Base-by-base conservation (phyloP, 306 rosid genomes). In the Prinsepia uniflora region DNA sequence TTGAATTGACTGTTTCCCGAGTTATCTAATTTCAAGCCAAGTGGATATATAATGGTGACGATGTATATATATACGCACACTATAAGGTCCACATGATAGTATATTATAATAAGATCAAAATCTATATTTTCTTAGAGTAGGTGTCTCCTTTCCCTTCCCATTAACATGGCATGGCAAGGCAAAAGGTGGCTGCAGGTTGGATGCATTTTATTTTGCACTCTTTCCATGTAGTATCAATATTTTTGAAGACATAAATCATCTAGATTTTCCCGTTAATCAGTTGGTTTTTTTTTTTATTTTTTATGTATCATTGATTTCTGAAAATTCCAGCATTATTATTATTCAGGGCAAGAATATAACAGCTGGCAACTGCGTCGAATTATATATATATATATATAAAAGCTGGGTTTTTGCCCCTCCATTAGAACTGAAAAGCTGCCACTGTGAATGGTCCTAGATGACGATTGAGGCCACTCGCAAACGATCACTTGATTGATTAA, bases 121-220 rank as follows among this genome's bases (percentile, higher is more conserved):
- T 34, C 18, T 24, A 24, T 24, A 67, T 4, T 52, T 17, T 48
- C 67, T 59, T 60, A 10, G 55, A 19, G 63, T 20, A 20, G 6
- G 9, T 68, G 74, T 75, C 45, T 56, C 68, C 74, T n/a, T 8
- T 59, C 41, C 41, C 5, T 8, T 59, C 41, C 41, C 5, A 24
- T 58, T 12, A 50, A 75, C 79, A 75, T 59, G 58, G 68, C 39
- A 48, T 60, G 67, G 45, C 50, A 59, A 75, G 67, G 45, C 50
- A 59, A 75, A 75, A 60, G 74, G 57, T 15, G 45, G 55, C 60
- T 68, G n/a, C n/a, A n/a, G 72, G 72, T 4, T 39, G 61, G 49
- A 7, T 52, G 72, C 72, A 67, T 11, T 52, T 39, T 39, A 68
- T n/a, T 34, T 39, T 52, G 62, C 6, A 18, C 39, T 39, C 18